Percentiles rank a stretch among this genome's conserved stretches.
phyloP scores from a whole-genome alignment of 805 yeast species.

The Nakazawaea pomicola region DNA sequence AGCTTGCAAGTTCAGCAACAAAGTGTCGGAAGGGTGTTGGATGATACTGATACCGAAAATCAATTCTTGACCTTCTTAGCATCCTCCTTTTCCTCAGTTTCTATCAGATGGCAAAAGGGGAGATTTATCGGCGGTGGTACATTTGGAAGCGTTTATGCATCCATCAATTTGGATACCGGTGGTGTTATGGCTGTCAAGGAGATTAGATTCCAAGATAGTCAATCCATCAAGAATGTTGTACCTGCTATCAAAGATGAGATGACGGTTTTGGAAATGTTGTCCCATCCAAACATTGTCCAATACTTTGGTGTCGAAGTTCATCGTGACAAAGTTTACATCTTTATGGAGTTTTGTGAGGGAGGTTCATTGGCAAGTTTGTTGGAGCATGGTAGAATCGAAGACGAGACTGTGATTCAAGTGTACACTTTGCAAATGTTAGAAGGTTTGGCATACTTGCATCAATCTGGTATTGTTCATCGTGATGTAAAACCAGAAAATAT shows the following conservation, averaged over 20 bases:
- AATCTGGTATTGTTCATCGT: conserved; percentile 92
- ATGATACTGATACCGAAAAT: conserved; percentile 80
- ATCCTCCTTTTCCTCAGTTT: conserved; percentile 80
- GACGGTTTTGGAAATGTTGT: conserved; percentile 91
- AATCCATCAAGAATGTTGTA: conserved; percentile 75
- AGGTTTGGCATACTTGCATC: conserved; percentile 92
- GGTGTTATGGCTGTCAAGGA: conserved; percentile 97
- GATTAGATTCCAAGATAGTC: conserved; percentile 83
- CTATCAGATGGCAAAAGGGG: conserved; percentile 97
- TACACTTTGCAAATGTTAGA: conserved; percentile 90
- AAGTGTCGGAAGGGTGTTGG: conserved; percentile 82
- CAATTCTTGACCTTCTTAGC: conserved; percentile 84
- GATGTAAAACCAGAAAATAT: conserved; percentile 96
- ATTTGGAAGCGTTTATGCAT: conserved; percentile 91
- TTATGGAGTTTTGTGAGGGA: conserved; percentile 97
- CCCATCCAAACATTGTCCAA: conserved; percentile 95
- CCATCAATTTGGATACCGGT: conserved; percentile 90
- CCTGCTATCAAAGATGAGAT: conserved; percentile 93
- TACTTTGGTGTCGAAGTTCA: conserved; percentile 97
- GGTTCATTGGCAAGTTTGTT: conserved; percentile 85
- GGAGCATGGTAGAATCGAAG: conserved; percentile 92
- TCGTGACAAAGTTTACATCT: conserved; percentile 88
- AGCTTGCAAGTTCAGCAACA: conserved; percentile 37
- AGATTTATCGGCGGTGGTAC: conserved; percentile 92
- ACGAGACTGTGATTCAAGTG: conserved; percentile 86